Conservation (phyloP, 2,329 filamentous ascomycete genomes). For the Paraconiothyrium sp. region DNA sequence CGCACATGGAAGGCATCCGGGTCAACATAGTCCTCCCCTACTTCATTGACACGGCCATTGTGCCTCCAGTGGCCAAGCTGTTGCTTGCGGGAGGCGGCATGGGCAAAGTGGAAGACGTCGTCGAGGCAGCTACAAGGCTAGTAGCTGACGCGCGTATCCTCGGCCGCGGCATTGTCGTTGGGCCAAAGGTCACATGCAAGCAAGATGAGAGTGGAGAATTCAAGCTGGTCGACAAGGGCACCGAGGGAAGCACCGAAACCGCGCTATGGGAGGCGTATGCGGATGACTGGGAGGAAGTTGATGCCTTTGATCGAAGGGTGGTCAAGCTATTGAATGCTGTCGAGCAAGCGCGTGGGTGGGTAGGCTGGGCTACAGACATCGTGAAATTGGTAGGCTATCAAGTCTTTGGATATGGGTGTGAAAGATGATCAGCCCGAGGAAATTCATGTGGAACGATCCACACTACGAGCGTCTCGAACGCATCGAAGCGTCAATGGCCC, state of each 20-base stretch:
- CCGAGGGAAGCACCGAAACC: slow-evolving; percentile 48
- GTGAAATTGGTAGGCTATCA: slow-evolving; percentile 32
- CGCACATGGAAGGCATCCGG: slow-evolving; percentile 63
- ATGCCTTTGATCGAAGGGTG: slow-evolving; percentile 65
- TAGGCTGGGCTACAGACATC: slow-evolving; percentile 58
- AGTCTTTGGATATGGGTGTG: not conserved
- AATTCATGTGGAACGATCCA: not conserved
- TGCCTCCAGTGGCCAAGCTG: slow-evolving; percentile 57
- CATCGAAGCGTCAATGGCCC: not conserved
- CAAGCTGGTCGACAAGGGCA: slow-evolving; percentile 36
- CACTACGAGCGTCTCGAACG: not conserved
- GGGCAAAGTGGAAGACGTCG: slow-evolving; percentile 66
- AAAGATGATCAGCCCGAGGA: not conserved
- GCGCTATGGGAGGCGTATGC: slow-evolving; percentile 70
- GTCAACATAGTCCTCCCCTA: slow-evolving; percentile 75
- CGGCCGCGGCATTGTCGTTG: slow-evolving; percentile 67
- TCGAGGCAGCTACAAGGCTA: slow-evolving; percentile 70
- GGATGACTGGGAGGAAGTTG: slow-evolving; percentile 66
- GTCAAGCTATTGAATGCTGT: slow-evolving; percentile 64
- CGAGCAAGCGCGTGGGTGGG: slow-evolving; percentile 63
- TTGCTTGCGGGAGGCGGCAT: slow-evolving; percentile 66
- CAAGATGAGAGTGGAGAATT: slow-evolving; percentile 50
- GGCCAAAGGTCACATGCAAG: slow-evolving; percentile 63
- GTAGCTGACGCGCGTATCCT: slow-evolving; percentile 66
- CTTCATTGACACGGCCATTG: slow-evolving; percentile 71